Evolutionary conservation across 441 rosid species (phyloP).

Genomic region (Pelargonium exstipulatum): DNA sequence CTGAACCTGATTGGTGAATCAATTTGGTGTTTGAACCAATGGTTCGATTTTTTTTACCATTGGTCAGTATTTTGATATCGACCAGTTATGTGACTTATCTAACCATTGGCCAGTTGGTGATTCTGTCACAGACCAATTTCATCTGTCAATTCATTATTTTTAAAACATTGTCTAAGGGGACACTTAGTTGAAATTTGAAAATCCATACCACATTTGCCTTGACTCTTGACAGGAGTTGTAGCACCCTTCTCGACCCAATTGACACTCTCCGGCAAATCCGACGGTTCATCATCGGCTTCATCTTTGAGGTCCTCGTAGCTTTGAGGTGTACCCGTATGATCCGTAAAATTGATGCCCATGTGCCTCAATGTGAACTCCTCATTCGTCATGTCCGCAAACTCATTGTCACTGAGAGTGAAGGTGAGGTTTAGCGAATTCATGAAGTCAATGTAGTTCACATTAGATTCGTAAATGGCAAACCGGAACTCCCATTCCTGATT

Average conservation of each 20-base stretch:
- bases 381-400: slow-evolving; percentile 77
- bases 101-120: too few species aligned
- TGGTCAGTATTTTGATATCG: too few species aligned
- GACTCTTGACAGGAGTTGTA: slow-evolving; percentile 60
- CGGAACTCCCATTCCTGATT: slow-evolving; percentile 49
- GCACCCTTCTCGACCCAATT: slow-evolving; percentile 77
- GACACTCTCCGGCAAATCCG: slow-evolving; percentile 32
- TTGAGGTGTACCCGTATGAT: too few species aligned
- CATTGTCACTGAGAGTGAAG: slow-evolving; percentile 61
- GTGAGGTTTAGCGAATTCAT: slow-evolving; percentile 57
- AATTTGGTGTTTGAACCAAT: too few species aligned
- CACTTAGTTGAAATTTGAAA: not conserved
- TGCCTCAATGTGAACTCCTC: slow-evolving; percentile 49
- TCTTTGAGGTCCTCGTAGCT: not conserved
- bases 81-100: too few species aligned
- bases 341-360: slow-evolving; percentile 34
- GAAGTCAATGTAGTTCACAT: slow-evolving; percentile 51
- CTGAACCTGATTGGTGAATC: too few species aligned
- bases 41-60: too few species aligned
- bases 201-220: slow-evolving; percentile 66
- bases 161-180: too few species aligned
- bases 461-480: slow-evolving; percentile 58
- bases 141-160: too few species aligned
- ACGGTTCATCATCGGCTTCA: not conserved
- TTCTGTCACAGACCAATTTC: too few species aligned